Percentiles rank a stretch among this genome's conserved stretches.
These are phyloP conservation scores for Anaeromyces robustus DNA, from an alignment of 192 early-diverging fungal species.

Conservation along the genomic window DNA sequence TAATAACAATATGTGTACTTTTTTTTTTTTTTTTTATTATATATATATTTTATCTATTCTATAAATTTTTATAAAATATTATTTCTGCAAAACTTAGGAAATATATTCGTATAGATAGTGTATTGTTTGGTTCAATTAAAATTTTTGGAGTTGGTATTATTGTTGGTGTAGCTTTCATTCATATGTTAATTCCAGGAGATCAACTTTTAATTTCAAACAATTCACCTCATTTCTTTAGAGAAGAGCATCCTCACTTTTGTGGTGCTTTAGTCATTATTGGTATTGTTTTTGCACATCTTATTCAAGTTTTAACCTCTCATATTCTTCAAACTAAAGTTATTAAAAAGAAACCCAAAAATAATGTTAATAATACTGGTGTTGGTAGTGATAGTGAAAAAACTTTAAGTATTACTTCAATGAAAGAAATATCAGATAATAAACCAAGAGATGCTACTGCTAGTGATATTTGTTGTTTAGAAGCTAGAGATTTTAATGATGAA, in stretches of 20 bases:
- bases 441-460: background rate
- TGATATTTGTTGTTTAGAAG: background rate
- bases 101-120: background rate
- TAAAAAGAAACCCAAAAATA: background rate
- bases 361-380: background rate
- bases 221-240: background rate
- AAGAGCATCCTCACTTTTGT: background rate
- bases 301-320: background rate
- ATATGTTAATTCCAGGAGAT: background rate
- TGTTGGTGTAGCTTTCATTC: background rate
- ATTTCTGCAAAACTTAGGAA: background rate
- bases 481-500: background rate
- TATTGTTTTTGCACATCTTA: background rate
- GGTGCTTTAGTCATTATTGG: background rate
- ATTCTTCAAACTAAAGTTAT: background rate
- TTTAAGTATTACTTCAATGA: background rate
- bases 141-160: background rate
- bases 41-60: no score
- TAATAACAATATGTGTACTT: no score
- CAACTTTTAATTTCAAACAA: background rate
- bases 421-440: background rate
- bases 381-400: background rate
- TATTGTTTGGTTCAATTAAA: background rate
- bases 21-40: no score
- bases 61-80: no score